A percentile compares a stretch with the other conserved stretches of the same genome.
Evolutionary conservation across 83 land plant species (phyloP).

Genomic region (Thuja plicata): DNA sequence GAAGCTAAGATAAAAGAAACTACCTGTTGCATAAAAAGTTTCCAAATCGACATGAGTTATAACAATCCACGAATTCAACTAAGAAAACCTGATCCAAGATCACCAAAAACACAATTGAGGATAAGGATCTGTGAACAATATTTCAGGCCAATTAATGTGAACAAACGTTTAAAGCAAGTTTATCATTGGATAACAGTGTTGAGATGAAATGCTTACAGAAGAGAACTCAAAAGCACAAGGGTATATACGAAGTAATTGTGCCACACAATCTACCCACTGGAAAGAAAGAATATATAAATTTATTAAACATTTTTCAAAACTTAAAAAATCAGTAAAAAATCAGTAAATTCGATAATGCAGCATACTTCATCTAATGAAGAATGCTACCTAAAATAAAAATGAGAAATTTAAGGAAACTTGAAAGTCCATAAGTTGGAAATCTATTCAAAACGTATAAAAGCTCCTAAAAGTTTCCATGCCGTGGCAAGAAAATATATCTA

Average conservation of each 20-base stretch:
- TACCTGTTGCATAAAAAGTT: slow-evolving; percentile 92
- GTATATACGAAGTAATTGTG: slow-evolving; percentile 89
- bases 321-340: not conserved
- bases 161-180: not conserved
- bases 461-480: no score
- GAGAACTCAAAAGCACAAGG: slow-evolving; percentile 97
- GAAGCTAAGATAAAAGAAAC: not conserved
- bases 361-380: not conserved
- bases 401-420: not conserved
- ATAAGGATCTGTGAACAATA: not conserved
- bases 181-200: not conserved
- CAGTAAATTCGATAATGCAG: not conserved
- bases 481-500: not conserved
- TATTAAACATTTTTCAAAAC: not conserved
- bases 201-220: slow-evolving; percentile 50
- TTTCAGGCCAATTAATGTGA: not conserved
- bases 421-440: not conserved
- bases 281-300: slow-evolving; percentile 8
- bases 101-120: not conserved
- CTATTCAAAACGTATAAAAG: not conserved
- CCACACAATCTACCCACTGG: slow-evolving; percentile 98
- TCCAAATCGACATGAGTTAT: slow-evolving; percentile 87
- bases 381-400: not conserved
- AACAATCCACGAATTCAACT: slow-evolving; percentile 77
- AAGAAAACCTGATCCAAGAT: slow-evolving; percentile 53